Percentiles rank a stretch among this genome's conserved stretches.
phyloP scores from a whole-genome alignment of 2,329 filamentous ascomycete genomes.

The Teratosphaeria nubilosa region DNA sequence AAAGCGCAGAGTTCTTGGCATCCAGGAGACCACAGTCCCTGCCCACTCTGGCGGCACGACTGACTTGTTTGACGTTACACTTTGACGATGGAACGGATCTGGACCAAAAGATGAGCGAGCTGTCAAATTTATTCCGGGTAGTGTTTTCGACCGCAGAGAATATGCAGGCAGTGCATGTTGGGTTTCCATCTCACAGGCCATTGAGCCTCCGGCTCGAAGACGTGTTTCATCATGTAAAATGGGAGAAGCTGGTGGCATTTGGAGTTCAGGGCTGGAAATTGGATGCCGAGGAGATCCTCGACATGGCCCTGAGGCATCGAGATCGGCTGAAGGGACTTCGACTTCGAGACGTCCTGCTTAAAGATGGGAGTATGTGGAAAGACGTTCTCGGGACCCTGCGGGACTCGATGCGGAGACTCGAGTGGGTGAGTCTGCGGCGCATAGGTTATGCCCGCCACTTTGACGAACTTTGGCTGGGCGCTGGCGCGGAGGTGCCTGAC shows the following conservation, averaged over 20 bases:
- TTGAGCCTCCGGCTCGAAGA: slow-evolving; percentile 48
- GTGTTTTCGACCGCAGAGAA: slow-evolving; percentile 51
- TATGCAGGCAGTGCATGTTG: slow-evolving; percentile 53
- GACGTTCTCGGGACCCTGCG: slow-evolving; percentile 49
- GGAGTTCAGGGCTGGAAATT: slow-evolving; percentile 57
- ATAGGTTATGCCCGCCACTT: slow-evolving; percentile 51
- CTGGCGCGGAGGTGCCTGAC: slow-evolving; percentile 40
- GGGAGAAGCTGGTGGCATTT: slow-evolving; percentile 52
- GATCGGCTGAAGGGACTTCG: slow-evolving; percentile 49
- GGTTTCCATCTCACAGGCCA: slow-evolving; percentile 49
- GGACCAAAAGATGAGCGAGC: slow-evolving; percentile 46
- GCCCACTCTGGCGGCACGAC: slow-evolving; percentile 42
- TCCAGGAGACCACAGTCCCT: slow-evolving; percentile 39
- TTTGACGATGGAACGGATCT: slow-evolving; percentile 51
- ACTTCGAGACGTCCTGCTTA: slow-evolving; percentile 51
- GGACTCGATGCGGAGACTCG: slow-evolving; percentile 45
- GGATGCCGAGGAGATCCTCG: slow-evolving; percentile 50
- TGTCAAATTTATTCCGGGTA: slow-evolving; percentile 47
- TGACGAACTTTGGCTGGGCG: slow-evolving; percentile 34
- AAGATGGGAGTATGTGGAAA: slow-evolving; percentile 50
- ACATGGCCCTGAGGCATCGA: slow-evolving; percentile 45
- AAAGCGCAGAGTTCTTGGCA: slow-evolving; percentile 45
- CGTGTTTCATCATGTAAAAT: slow-evolving; percentile 53
- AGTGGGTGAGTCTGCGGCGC: slow-evolving; percentile 53
- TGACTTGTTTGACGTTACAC: slow-evolving; percentile 54